Evolutionary conservation across 768 basidiomycete species (phyloP), one percentile per base, ranked within the genome.

Genomic region (Agaricus blazei): DNA sequence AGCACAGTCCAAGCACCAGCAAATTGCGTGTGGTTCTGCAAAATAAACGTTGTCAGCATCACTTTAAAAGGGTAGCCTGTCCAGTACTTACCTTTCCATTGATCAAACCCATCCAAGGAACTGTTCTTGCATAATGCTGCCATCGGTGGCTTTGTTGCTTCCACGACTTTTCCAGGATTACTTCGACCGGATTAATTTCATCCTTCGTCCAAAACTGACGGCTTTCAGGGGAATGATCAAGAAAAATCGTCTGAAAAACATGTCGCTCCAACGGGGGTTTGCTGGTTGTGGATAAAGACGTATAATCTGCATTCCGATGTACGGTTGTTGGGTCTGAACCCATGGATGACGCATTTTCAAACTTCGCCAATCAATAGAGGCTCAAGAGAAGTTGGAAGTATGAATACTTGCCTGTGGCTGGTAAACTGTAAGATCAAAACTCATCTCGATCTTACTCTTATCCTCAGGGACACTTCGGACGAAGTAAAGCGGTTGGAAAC

Each of bases 81-180:
- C 27, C 12, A 31, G 2, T 46, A 49, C 45, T 27, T 48, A 67
- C 64, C 58, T 66, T 69, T 40, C 68, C 70, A 48, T 73, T 74
- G 44, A 74, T 68, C 14, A 68, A 61, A 56, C 67, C 67, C 70
- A 74, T 70, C 70, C 69, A 70, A 11, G 72, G 72, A 15, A 74
- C 69, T 3, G 68, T 70, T 5, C 67, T 64, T 15, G 67, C 67
- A 54, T 72, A 74, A 55, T 73, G 72, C 62, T 78, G 76, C 76
- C 76, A 79, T 24, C 76, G 70, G 59, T 79, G 76, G 49, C 74
- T 74, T 62, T 77, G 76, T 62, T 79, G 78, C 62, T 79, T 79
- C 78, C 77, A 79, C 77, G 75, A 76, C 62, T 77, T 76, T 63
- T 77, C 69, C 60, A 67, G 48, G 28, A 79, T 74, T 34, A 71